These are phyloP conservation scores for Arthrobotrys entomopaga DNA, from an alignment of 2,329 filamentous ascomycete genomes.

Conservation along the genomic window DNA sequence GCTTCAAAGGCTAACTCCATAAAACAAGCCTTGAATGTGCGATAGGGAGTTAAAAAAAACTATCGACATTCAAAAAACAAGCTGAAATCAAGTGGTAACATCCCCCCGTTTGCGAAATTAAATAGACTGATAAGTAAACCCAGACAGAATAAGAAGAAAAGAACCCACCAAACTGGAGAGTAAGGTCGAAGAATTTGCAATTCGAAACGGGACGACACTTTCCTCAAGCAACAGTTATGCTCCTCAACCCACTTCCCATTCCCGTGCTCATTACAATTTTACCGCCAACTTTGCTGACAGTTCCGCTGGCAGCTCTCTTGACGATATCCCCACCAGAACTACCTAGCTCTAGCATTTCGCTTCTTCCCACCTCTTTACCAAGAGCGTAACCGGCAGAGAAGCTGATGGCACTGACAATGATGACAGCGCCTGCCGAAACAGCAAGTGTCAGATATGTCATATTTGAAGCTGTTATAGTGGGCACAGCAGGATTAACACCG, in stretches of 20 bases:
- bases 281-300: conserved; percentile 47
- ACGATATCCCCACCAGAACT: conserved; percentile 62
- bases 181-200: neutral
- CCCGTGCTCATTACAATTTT: conserved; percentile 53
- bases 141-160: conserved; percentile 14
- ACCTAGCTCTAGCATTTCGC: conserved; percentile 65
- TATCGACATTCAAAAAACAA: neutral
- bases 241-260: conserved; percentile 45
- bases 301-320: conserved; percentile 51
- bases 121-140: conserved; percentile 7
- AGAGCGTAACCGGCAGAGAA: conserved; percentile 77
- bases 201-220: neutral
- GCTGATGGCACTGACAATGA: conserved; percentile 74
- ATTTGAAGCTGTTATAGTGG: conserved; percentile 35
- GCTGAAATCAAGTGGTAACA: neutral
- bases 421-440: conserved; percentile 73
- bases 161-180: conserved; percentile 6
- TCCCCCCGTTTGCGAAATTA: neutral
- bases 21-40: conserved; percentile 1
- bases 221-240: conserved; percentile 45
- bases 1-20: conserved; percentile 14
- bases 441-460: conserved; percentile 61
- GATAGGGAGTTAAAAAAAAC: neutral
- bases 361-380: conserved; percentile 72
- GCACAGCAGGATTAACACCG: conserved; percentile 8